A percentile compares a stretch with the other conserved stretches of the same genome.
These are phyloP conservation scores for Epichloe brachyelytri DNA, from an alignment of 2,329 filamentous ascomycete genomes.

Conservation along the genomic window DNA sequence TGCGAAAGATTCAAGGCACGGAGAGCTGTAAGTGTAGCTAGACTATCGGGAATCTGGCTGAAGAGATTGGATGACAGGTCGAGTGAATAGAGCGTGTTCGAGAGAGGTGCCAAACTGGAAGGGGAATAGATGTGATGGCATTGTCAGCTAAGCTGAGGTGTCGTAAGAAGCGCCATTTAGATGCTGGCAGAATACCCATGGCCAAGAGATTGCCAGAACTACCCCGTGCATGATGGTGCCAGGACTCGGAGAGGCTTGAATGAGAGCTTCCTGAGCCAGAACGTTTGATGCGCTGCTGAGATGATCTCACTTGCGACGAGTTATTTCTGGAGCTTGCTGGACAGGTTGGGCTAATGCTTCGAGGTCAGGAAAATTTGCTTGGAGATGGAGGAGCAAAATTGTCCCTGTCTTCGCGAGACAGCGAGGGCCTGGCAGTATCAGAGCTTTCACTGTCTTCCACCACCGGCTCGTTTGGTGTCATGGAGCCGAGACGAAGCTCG, in stretches of 20 bases:
- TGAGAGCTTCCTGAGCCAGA: conserved; percentile 90
- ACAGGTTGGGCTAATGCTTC: conserved; percentile 72
- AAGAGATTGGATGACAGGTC: conserved; percentile 91
- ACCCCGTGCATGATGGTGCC: conserved; percentile 48
- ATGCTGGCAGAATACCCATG: conserved; percentile 59
- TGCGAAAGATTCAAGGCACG: conserved; percentile 86
- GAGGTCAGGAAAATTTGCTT: conserved; percentile 37
- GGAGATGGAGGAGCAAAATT: conserved; percentile 27
- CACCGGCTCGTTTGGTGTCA: conserved; percentile 37
- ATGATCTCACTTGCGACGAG: conserved; percentile 51
- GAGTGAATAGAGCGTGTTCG: conserved; percentile 79
- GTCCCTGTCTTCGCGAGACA: conserved; percentile 34
- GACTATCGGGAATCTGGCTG: conserved; percentile 82
- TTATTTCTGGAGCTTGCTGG: conserved; percentile 64
- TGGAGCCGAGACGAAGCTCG: conserved; percentile 47
- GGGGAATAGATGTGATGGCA: conserved; percentile 69
- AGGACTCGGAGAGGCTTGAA: conserved; percentile 56
- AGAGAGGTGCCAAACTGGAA: conserved; percentile 64
- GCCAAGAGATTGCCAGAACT: conserved; percentile 69
- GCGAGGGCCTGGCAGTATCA: conserved; percentile 25
- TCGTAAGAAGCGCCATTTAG: conserved; percentile 90
- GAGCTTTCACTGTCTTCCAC: conserved; percentile 27
- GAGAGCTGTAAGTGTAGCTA: conserved; percentile 76
- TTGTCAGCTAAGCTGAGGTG: conserved; percentile 91
- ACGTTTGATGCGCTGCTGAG: conserved; percentile 67